Percentiles rank a stretch among this genome's conserved stretches.
These are phyloP conservation scores for Alternaria sp. DNA, from an alignment of 2,329 filamentous ascomycete genomes.

Conservation along the genomic window DNA sequence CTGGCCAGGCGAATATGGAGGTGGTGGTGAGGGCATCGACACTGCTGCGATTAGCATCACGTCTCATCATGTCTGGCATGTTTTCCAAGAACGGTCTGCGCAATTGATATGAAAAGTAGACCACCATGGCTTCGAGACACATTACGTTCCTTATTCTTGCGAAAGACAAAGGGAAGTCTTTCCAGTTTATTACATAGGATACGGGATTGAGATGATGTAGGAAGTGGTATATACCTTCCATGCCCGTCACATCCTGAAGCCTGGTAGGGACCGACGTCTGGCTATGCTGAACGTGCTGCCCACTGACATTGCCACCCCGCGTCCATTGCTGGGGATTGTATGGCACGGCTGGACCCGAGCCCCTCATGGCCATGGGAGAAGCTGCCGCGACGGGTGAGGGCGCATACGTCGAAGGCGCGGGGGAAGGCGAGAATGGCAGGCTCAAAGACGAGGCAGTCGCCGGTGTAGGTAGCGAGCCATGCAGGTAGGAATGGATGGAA, in stretches of 20 bases:
- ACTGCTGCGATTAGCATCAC: slow-evolving; percentile 46
- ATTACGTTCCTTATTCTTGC: not conserved
- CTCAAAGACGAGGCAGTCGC: slow-evolving; percentile 50
- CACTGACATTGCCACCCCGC: slow-evolving; percentile 51
- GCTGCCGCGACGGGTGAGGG: slow-evolving; percentile 41
- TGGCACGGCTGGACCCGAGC: slow-evolving; percentile 40
- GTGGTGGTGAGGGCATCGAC: slow-evolving; percentile 60
- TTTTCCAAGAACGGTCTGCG: slow-evolving; percentile 12
- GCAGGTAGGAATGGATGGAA: slow-evolving; percentile 34
- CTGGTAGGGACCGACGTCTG: slow-evolving; percentile 42
- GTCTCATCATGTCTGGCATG: slow-evolving; percentile 1
- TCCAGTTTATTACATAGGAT: slow-evolving; percentile 3
- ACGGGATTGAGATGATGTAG: slow-evolving; percentile 7
- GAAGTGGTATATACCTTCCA: slow-evolving; percentile 56
- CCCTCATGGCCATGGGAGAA: slow-evolving; percentile 51
- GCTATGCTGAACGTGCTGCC: slow-evolving; percentile 48
- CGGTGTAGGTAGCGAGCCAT: slow-evolving; percentile 50
- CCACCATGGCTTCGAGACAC: slow-evolving; percentile 6
- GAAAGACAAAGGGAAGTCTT: slow-evolving; percentile 5
- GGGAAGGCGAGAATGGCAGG: slow-evolving; percentile 51
- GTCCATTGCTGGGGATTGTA: slow-evolving; percentile 63
- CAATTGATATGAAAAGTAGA: not conserved
- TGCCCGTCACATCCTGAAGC: slow-evolving; percentile 55
- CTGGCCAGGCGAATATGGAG: slow-evolving; percentile 59
- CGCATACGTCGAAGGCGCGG: slow-evolving; percentile 45